Evolutionary conservation across 306 rosid genomes (phyloP).

Genomic region (Dryas alaskensis): DNA sequence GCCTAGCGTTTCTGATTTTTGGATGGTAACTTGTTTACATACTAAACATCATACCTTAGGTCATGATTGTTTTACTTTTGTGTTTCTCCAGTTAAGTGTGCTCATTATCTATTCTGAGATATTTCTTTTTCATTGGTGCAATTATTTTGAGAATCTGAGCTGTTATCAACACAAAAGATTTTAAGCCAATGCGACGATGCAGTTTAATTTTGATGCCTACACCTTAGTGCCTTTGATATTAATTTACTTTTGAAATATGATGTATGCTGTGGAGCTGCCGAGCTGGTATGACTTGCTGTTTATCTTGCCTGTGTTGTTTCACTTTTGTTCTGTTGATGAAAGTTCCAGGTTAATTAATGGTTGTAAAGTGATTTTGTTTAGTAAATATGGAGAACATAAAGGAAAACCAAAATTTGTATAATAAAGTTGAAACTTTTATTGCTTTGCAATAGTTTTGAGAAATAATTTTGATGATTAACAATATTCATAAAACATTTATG

Average conservation of each 20-base stretch:
- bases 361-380: background rate
- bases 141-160: background rate
- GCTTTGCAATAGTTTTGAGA: background rate
- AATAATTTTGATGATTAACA: background rate
- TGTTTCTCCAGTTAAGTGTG: background rate
- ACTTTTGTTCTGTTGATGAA: background rate
- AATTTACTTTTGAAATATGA: background rate
- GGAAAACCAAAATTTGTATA: conserved; percentile 1
- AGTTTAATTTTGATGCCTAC: too few species aligned
- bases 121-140: background rate
- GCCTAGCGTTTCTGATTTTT: background rate
- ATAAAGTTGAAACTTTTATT: background rate
- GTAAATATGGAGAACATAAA: background rate
- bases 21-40: background rate
- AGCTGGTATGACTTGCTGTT: background rate
- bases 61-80: background rate
- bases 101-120: background rate
- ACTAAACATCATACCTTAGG: background rate
- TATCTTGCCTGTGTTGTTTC: background rate
- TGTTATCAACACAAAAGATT: background rate
- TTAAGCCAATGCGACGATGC: too few species aligned
- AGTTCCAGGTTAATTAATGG: background rate
- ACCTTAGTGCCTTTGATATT: too few species aligned
- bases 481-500: background rate
- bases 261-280: background rate